Evolutionary conservation across 768 basidiomycete species (phyloP).

Genomic region (Paxillus involutus): DNA sequence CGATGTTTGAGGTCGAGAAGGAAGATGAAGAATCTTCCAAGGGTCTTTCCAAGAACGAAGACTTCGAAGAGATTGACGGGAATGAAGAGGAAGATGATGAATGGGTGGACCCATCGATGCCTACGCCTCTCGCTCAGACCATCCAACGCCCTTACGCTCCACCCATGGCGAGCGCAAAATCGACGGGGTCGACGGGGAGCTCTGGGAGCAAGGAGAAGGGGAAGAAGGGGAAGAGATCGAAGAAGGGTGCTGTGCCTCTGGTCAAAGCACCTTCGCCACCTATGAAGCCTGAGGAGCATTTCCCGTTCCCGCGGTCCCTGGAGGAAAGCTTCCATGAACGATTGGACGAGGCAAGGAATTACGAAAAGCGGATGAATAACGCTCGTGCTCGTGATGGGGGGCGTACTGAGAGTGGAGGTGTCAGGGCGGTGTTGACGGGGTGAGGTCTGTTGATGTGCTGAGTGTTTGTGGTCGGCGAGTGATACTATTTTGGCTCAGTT

Average conservation of each 20-base stretch:
- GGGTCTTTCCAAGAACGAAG: conserved; percentile 29
- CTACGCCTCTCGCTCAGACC: conserved; percentile 34
- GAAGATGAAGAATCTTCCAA: conserved; percentile 15
- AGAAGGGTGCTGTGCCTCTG: conserved; percentile 34
- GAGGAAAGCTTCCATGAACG: conserved; percentile 34
- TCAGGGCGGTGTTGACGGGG: conserved; percentile 65
- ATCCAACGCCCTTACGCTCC: conserved; percentile 26
- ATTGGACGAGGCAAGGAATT: conserved; percentile 23
- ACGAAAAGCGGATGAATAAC: conserved; percentile 64
- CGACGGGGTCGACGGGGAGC: conserved; percentile 28
- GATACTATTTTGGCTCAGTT: neutral
- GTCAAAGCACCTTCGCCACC: conserved; percentile 38
- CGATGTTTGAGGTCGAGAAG: conserved; percentile 24
- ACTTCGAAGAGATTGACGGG: conserved; percentile 27
- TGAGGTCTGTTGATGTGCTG: conserved; percentile 10
- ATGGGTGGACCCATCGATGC: conserved; percentile 70
- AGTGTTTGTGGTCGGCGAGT: conserved; percentile 7
- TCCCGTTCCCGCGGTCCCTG: conserved; percentile 63
- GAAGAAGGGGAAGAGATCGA: conserved; percentile 38
- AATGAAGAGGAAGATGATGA: conserved; percentile 43
- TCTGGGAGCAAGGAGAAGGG: conserved; percentile 21
- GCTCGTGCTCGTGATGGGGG: conserved; percentile 78
- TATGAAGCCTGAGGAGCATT: conserved; percentile 37
- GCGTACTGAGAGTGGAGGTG: conserved; percentile 84
- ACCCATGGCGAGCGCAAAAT: conserved; percentile 23